A percentile compares a stretch with the other conserved stretches of the same genome.
Conservation (phyloP, 805 yeast species). For the Wickerhamiella galacta region DNA sequence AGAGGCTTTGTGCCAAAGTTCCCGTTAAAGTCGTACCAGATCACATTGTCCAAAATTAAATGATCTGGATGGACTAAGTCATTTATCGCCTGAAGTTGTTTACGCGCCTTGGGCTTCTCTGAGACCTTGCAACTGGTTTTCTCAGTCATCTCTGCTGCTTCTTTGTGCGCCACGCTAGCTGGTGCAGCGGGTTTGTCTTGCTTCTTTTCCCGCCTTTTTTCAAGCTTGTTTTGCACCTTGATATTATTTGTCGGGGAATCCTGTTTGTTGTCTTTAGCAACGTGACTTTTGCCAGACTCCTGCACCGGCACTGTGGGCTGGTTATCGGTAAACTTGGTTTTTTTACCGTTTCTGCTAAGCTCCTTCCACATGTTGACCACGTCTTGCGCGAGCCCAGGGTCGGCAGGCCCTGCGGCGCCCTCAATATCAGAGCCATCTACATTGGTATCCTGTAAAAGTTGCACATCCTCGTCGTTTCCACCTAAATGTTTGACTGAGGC, state of each 20-base stretch:
- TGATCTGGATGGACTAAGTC: slow-evolving; percentile 22
- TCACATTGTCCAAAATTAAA: slow-evolving; percentile 32
- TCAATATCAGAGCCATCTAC: slow-evolving; percentile 21
- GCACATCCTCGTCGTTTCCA: slow-evolving; percentile 70
- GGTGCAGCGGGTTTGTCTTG: not conserved
- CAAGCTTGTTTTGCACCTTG: not conserved
- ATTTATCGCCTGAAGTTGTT: slow-evolving; percentile 16
- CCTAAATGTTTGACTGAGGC: slow-evolving; percentile 69
- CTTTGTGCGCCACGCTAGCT: no score
- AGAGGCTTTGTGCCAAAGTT: slow-evolving; percentile 18
- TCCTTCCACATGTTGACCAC: slow-evolving; percentile 16
- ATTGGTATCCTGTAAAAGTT: slow-evolving; percentile 39
- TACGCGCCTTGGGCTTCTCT: slow-evolving; percentile 7
- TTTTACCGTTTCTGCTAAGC: slow-evolving; percentile 6
- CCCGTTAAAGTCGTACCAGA: slow-evolving; percentile 58
- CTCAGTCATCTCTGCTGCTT: no score
- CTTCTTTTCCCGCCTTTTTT: not conserved
- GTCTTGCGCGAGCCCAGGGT: slow-evolving; percentile 8
- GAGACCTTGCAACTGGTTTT: slow-evolving; percentile 2
- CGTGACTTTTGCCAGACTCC: no score
- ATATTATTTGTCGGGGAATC: no score
- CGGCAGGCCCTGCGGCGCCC: slow-evolving; percentile 18
- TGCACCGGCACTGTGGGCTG: no score
- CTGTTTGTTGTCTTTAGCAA: no score
- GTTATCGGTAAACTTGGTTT: slow-evolving; percentile 7